Evolutionary conservation across 495 filamentous ascomycete genomes (phyloP).

Genomic region (Penicillium bialowiezense): DNA sequence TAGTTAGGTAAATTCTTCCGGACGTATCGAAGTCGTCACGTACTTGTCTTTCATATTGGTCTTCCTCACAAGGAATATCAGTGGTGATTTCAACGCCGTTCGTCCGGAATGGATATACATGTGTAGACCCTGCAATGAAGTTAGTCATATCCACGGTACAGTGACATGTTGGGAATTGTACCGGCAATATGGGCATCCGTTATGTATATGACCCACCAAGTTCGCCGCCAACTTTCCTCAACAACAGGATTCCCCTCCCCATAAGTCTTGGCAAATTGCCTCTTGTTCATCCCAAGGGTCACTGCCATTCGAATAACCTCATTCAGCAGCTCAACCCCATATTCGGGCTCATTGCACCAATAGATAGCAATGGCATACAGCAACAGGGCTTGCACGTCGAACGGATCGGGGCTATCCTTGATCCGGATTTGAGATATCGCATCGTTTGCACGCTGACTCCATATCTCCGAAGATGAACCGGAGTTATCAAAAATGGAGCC

Average conservation of each 20-base stretch:
- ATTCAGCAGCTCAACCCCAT: conserved; percentile 15
- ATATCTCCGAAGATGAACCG: background rate
- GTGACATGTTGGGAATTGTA: background rate
- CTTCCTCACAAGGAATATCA: conserved; percentile 20
- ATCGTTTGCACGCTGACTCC: background rate
- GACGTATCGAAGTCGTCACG: background rate
- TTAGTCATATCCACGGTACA: background rate
- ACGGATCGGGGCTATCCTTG: conserved; percentile 3
- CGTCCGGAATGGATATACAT: conserved; percentile 18
- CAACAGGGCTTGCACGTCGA: conserved; percentile 22
- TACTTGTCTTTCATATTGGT: conserved; percentile 15
- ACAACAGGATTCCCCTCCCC: conserved; percentile 12
- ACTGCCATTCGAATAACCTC: conserved; percentile 14
- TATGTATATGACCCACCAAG: conserved; percentile 30
- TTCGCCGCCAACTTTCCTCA: conserved; percentile 28
- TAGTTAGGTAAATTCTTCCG: background rate
- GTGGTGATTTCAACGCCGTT: conserved; percentile 10
- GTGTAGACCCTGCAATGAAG: conserved; percentile 4
- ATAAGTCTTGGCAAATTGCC: conserved; percentile 7
- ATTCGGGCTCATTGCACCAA: conserved; percentile 19
- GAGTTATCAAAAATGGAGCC: conserved; percentile 15
- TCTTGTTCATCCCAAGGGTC: conserved; percentile 22
- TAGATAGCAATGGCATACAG: conserved; percentile 23
- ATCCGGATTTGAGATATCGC: conserved; percentile 3
- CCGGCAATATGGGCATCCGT: conserved; percentile 28